A percentile compares a stretch with the other conserved stretches of the same genome.
These are phyloP conservation scores for Pyrenula aspistea DNA, from an alignment of 495 filamentous ascomycete species.

Conservation along the genomic window DNA sequence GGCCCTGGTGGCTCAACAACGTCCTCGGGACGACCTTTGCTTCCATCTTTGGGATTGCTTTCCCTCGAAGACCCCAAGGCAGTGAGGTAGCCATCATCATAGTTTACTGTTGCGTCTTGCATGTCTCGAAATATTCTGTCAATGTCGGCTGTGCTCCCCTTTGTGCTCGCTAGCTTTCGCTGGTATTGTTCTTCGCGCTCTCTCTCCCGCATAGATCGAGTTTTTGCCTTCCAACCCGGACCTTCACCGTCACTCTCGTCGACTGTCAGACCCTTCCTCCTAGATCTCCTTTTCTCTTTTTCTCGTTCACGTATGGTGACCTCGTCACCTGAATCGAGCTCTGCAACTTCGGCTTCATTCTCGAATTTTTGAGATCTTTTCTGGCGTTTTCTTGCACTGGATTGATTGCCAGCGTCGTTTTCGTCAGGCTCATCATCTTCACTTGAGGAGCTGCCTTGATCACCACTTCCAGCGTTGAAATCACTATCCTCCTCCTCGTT, in stretches of 20 bases:
- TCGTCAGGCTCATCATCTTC: constrained; percentile 29
- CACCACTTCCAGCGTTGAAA: constrained; percentile 40
- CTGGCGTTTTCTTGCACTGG: constrained; percentile 3
- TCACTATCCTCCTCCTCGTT: constrained; percentile 68
- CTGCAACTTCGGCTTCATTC: constrained; percentile 23
- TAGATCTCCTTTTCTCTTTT: constrained; percentile 41
- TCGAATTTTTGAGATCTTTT: not conserved
- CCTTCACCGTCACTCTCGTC: constrained; percentile 33
- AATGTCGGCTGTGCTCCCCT: not conserved
- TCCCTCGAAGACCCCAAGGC: not conserved
- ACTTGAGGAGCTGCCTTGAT: constrained; percentile 25
- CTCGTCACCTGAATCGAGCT: constrained; percentile 65
- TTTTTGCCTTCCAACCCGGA: constrained; percentile 13
- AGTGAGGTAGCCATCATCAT: not conserved
- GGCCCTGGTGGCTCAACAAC: not conserved
- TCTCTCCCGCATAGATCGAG: constrained; percentile 26
- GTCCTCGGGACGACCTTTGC: not conserved
- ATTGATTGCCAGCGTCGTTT: constrained; percentile 19
- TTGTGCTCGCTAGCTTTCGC: constrained; percentile 3
- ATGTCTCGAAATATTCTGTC: constrained; percentile 3
- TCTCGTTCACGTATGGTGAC: constrained; percentile 51
- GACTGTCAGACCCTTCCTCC: constrained; percentile 30
- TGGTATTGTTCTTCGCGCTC: constrained; percentile 30
- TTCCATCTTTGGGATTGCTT: not conserved
- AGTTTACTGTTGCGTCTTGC: not conserved